Base-by-base conservation (phyloP, 2,329 filamentous ascomycete genomes). In the Exophiala sp. region DNA sequence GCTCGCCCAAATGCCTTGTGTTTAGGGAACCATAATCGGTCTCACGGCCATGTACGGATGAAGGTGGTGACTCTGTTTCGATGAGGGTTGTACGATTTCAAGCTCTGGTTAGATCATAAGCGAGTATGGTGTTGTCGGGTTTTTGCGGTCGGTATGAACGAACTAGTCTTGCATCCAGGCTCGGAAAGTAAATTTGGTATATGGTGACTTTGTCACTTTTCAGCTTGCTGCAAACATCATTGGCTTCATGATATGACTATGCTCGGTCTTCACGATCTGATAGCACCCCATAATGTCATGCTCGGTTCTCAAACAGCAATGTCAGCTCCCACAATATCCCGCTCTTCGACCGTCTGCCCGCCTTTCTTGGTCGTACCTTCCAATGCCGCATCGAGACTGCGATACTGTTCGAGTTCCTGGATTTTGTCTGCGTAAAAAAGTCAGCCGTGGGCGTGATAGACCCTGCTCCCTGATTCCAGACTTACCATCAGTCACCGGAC, bases 1-100 rank as follows among this genome's bases (percentile, higher is more conserved):
- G 5, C 73, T 99, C 50, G 89, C 94, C 70, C 87, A 86, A 1
- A 75, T 95, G 55, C 76, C 87, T 57, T 76, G 73, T 63, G 68
- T 71, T 52, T 73, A 29, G 24, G 2, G 7, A 29, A 29, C 24
- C 5, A 8, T 29, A 8, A 2, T 29, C 24, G 4, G 5, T 29
- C 7, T 29, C 24, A 29, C 7, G 24, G 24, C 7, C 2, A 29
- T 29, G 7, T 8, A 29, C 5, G 5, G 24, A 5, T 29, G 24
- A 29, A 8, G 24, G 75, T 61, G 24, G 40, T 9, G 7, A 16
- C 5, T 7, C 36, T 16, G 2, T 20, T 11, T 38, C 21, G 32
- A 32, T 16, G 8, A 36, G 6, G 14, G 14, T 11, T 40, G 29
- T 14, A 24, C 34, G 24, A 34, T 11, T 20, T 11, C 18, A 43